Evolutionary conservation across 345 rosid species (phyloP), one percentile per base, ranked within the genome.

Genomic region (Populus nigra): DNA sequence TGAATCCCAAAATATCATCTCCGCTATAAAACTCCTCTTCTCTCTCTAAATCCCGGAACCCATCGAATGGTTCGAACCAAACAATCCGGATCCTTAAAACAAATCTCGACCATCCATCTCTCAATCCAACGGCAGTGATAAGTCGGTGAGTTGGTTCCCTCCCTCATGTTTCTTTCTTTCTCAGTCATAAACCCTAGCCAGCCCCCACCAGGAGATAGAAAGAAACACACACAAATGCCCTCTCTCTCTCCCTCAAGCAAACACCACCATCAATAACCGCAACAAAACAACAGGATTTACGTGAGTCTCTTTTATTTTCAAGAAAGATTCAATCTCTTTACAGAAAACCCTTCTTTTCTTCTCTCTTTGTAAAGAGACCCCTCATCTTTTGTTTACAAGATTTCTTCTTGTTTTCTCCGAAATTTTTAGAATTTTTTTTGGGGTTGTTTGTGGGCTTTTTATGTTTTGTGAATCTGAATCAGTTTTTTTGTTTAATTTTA

Each of bases 161-260:
- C 36, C 75, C 66, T 36, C 12, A 17, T 33, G 23, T 7, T 68
- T 10, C 55, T 9, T 10, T 68, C 61, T 73, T 23, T 61, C 69
- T 38, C 50, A 3, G 22, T 79, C 74, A 59, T 79, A 79, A 79
- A 79, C 82, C 82, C 82, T 79, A 79, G 82, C 78, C 29, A 57
- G 38, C 57, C 82, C 43, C 65, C 65, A 9, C 29, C 10, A 39
- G 7, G 41, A 39, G 20, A 55, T 16, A 43, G 35, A 33, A n/a
- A 45, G 13, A 66, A 38, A 23, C 50, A 61, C 53, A 13, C 31
- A 22, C 69, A 49, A 67, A 29, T 69, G 3, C 18, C 3, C 29
- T 39, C 41, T 16, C 41, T 16, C 67, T 67, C 45, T 7, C 43
- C 7, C 36, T 65, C 73, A 67, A 3, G 39, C 65, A 38, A 41